Evolutionary conservation across 2,329 filamentous ascomycete species (phyloP).

Genomic region (Leptographium wingfieldii): DNA sequence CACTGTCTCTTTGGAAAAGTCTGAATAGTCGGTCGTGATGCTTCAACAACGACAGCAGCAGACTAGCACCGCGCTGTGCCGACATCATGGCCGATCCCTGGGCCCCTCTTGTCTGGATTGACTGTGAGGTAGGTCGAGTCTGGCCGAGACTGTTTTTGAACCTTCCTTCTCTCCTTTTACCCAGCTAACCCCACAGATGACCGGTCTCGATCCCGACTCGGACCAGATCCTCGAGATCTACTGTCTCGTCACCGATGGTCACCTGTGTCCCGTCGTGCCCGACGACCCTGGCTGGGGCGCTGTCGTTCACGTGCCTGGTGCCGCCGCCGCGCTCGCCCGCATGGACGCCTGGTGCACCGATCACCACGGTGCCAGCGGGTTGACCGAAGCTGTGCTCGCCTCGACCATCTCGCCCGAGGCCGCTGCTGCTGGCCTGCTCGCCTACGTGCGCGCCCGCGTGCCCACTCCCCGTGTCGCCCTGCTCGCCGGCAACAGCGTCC

Average conservation of each 20-base stretch:
- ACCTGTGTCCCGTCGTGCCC: conserved; percentile 46
- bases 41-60: too few relatives aligned
- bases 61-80: too few relatives aligned
- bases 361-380: conserved; percentile 69
- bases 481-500: conserved; percentile 85
- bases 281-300: conserved; percentile 69
- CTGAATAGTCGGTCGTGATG: neutral
- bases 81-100: conserved; percentile 2
- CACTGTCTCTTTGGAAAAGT: neutral
- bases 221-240: conserved; percentile 87
- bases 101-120: conserved; percentile 11
- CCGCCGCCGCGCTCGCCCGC: conserved; percentile 52
- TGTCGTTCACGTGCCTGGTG: conserved; percentile 60
- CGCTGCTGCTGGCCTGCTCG: conserved; percentile 60
- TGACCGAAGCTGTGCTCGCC: conserved; percentile 62
- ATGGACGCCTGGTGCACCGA: conserved; percentile 86
- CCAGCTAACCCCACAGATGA: conserved; percentile 57
- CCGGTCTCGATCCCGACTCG: conserved; percentile 61
- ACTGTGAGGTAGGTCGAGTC: conserved; percentile 9
- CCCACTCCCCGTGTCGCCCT: conserved; percentile 55
- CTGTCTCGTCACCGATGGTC: conserved; percentile 76
- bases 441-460: conserved; percentile 63
- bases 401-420: conserved; percentile 60
- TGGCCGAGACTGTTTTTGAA: neutral
- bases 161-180: neutral